Percentiles rank a stretch among this genome's conserved stretches.
phyloP scores from a whole-genome alignment of 768 basidiomycete species.

The Rhizopogon roseolus region DNA sequence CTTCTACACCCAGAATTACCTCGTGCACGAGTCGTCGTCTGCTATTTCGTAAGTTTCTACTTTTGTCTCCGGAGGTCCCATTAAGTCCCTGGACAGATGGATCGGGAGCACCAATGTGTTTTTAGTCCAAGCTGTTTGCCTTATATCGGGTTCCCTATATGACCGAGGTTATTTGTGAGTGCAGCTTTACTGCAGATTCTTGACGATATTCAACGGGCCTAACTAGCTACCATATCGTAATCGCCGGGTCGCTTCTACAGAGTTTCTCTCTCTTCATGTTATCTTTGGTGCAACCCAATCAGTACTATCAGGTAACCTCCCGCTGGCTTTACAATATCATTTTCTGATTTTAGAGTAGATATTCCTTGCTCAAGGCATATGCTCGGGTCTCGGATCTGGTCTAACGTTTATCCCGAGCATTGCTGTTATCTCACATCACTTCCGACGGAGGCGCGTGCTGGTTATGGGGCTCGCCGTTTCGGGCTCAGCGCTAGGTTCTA shows the following conservation, averaged over 20 bases:
- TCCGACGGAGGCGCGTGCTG: constrained; percentile 36
- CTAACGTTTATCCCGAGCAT: constrained; percentile 42
- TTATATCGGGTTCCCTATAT: constrained; percentile 25
- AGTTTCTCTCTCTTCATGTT: constrained; percentile 22
- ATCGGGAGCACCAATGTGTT: constrained; percentile 27
- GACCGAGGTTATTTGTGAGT: constrained; percentile 26
- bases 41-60: constrained; percentile 26
- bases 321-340: not conserved
- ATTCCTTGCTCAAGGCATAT: constrained; percentile 37
- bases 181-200: not conserved
- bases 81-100: constrained; percentile 20
- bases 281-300: constrained; percentile 16
- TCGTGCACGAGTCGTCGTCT: constrained; percentile 21
- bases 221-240: constrained; percentile 26
- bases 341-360: constrained; percentile 24
- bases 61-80: constrained; percentile 22
- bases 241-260: constrained; percentile 11
- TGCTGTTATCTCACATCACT: constrained; percentile 46
- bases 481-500: constrained; percentile 46
- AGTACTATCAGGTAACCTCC: constrained; percentile 21
- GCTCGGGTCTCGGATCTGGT: constrained; percentile 45
- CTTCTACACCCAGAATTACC: constrained; percentile 25
- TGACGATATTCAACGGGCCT: constrained; percentile 21
- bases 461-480: constrained; percentile 46
- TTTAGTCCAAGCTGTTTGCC: constrained; percentile 23